Evolutionary conservation across 805 yeast genomes (phyloP).

Genomic region (Priceomyces fermenticarens): DNA sequence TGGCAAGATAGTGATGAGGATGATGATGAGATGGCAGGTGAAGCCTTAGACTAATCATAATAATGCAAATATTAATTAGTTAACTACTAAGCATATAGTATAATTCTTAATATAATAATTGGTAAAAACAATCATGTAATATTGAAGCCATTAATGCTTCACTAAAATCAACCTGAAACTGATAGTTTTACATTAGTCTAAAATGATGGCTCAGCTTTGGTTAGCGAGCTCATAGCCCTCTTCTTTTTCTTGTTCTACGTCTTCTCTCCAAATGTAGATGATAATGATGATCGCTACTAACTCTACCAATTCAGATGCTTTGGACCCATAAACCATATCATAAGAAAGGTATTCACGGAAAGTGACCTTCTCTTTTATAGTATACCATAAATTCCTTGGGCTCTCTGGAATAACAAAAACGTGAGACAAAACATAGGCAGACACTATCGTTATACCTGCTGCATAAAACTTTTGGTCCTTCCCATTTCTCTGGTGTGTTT

Average conservation of each 20-base stretch:
- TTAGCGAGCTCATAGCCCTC: not conserved
- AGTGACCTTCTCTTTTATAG: not conserved
- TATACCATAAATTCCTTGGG: not conserved
- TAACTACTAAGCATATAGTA: too few relatives aligned
- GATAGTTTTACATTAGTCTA: too few relatives aligned
- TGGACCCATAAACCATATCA: not conserved
- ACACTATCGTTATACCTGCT: not conserved
- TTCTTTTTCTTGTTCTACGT: too few relatives aligned
- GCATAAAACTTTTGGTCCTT: not conserved
- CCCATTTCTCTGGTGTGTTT: too few relatives aligned
- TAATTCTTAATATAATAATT: too few relatives aligned
- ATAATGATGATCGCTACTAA: not conserved
- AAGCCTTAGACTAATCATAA: constrained; percentile 4
- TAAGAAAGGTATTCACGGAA: too few relatives aligned
- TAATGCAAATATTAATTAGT: too few relatives aligned
- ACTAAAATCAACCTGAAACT: too few relatives aligned
- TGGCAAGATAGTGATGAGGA: constrained; percentile 62
- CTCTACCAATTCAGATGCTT: constrained; percentile 2
- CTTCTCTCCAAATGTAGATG: constrained; percentile 4
- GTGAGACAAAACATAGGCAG: not conserved
- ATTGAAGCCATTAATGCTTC: too few relatives aligned
- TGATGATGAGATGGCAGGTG: constrained; percentile 43
- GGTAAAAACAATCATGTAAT: not conserved
- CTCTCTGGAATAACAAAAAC: constrained; percentile 1
- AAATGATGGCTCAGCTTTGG: not conserved